phyloP scores from a whole-genome alignment of 2,329 filamentous ascomycete genomes.

The Colletotrichum falcatum region DNA sequence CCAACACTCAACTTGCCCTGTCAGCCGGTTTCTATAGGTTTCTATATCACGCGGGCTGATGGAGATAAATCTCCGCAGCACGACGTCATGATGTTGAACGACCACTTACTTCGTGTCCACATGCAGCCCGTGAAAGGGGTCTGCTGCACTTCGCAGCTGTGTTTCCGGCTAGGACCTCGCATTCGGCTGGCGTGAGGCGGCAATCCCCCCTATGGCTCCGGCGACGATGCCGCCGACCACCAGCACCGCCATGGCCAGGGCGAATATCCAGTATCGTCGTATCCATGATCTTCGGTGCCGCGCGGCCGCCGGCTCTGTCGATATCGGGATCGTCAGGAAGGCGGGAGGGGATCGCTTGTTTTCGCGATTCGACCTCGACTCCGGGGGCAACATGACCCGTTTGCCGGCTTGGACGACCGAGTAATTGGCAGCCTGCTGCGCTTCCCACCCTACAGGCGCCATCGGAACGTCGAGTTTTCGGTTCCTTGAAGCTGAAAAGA shows the following conservation, averaged over 20 bases:
- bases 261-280: constrained; percentile 34
- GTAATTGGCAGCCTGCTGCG: constrained; percentile 1
- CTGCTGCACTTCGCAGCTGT: not conserved
- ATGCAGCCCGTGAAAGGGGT: not conserved
- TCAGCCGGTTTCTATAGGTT: too few relatives aligned
- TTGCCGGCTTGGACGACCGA: constrained; percentile 2
- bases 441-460: constrained; percentile 15
- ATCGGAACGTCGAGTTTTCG: not conserved
- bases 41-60: too few relatives aligned
- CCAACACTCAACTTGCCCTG: not conserved
- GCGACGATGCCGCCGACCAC: constrained; percentile 33
- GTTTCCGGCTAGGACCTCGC: not conserved
- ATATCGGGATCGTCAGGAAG: constrained; percentile 30
- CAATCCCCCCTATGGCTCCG: constrained; percentile 27
- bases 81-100: accelerated
- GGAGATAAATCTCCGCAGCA: not conserved
- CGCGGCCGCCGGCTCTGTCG: not conserved
- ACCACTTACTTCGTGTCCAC: not conserved
- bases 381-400: not conserved
- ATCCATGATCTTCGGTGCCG: constrained; percentile 12
- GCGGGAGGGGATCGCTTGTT: constrained; percentile 22
- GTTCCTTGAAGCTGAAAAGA: not conserved
- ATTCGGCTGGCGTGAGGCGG: constrained; percentile 12
- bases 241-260: constrained; percentile 31
- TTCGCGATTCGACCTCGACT: constrained; percentile 5